Evolutionary conservation across 2,329 filamentous ascomycete species (phyloP).

Genomic region (Blastomyces emzantsi): DNA sequence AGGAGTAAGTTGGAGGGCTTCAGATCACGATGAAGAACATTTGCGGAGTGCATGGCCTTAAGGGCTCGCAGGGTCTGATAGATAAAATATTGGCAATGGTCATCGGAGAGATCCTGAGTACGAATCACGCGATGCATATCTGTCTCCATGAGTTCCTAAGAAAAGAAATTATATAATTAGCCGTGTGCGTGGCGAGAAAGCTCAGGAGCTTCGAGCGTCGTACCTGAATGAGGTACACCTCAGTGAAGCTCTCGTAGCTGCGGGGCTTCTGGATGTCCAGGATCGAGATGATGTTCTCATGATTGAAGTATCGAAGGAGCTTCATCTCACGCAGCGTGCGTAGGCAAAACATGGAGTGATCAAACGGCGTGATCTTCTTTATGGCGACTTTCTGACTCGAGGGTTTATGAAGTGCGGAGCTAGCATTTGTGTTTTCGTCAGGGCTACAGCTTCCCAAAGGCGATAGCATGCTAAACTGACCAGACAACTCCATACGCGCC

Average conservation of each 20-base stretch:
- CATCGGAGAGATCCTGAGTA: constrained; percentile 95
- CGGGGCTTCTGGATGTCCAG: constrained; percentile 97
- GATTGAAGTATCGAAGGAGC: constrained; percentile 96
- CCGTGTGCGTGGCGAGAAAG: background rate
- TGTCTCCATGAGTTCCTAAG: constrained; percentile 94
- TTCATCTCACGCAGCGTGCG: constrained; percentile 98
- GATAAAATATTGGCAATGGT: constrained; percentile 99
- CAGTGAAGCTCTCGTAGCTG: constrained; percentile 91
- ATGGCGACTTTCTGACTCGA: constrained; percentile 98
- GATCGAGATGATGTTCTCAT: constrained; percentile 99
- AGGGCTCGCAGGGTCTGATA: constrained; percentile 96
- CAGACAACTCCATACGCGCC: constrained; percentile 98
- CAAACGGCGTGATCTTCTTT: constrained; percentile 99
- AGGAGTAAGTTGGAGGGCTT: constrained; percentile 96
- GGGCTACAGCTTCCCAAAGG: constrained; percentile 8
- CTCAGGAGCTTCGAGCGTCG: constrained; percentile 16
- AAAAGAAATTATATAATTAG: background rate
- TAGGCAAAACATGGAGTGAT: constrained; percentile 98
- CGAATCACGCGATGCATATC: constrained; percentile 99
- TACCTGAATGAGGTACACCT: constrained; percentile 98
- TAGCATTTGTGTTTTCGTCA: constrained; percentile 31
- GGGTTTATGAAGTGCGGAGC: constrained; percentile 95
- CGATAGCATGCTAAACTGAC: constrained; percentile 47
- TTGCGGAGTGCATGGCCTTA: constrained; percentile 99
- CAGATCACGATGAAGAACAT: constrained; percentile 92